Base-by-base conservation (phyloP, 2,329 filamentous ascomycete species). In the Cladophialophora bantiana region DNA sequence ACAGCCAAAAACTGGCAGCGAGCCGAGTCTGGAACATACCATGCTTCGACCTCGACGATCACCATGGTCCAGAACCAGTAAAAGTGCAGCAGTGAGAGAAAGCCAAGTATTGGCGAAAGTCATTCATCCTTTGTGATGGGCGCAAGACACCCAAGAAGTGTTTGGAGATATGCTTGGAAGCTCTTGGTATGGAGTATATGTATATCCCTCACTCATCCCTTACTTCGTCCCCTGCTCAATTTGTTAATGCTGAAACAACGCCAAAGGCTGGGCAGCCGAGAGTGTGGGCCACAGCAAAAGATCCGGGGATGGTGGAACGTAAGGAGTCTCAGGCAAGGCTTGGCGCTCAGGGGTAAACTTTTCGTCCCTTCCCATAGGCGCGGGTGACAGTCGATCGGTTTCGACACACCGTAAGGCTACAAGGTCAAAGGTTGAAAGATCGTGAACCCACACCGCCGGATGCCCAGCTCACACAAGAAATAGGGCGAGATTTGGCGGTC, bases 11-110 rank as follows among this genome's bases (percentile, higher is more conserved):
- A 12, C 18, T 18, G 26, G 12, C 45, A 18, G 45, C 45, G 12
- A 10, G 45, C 45, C 12, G 45, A 26, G 45, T 50, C 45, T 50
- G 45, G 9, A 31, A 50, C 45, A 50, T 50, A 20, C 12, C 18
- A 10, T 50, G 45, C 45, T 31, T 50, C 45, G 26, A 18, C 45
- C 45, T 50, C 45, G 26, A 20, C 20, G 45, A 50, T 50, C 45
- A 26, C 9, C 45, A 31, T 18, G 12, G 45, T 31, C 45, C n/a
- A 31, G 45, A 10, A 7, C 45, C 45, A 50, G 45, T 50, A 26
- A 50, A 50, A 26, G 18, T 9, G 9, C 45, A 50, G 45, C 20
- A 50, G 26, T 26, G 20, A 18, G 7, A 31, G 12, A 3, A 26
- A 4, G 12, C 18, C 45, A 50, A 26, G 20, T 15, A 12, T 50